Evolutionary conservation across 1,139 yeast genomes (phyloP), one percentile per base, ranked within the genome.

Genomic region (Candida neerlandica): DNA sequence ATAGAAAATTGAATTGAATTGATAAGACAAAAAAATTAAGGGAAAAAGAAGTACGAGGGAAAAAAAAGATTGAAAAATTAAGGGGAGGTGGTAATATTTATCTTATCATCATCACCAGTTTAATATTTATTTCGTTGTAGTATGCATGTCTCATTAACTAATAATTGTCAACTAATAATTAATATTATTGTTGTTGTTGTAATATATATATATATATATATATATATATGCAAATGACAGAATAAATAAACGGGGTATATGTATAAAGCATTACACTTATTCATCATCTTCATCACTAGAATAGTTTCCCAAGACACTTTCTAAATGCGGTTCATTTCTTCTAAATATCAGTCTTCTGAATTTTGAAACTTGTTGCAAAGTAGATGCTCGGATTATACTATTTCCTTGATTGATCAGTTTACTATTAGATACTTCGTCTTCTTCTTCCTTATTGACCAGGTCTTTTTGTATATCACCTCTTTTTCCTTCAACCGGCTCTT

Each of bases 231-330:
- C 11, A 29, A 29, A 29, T 11, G 9, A n/a, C 14, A n/a, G 14
- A 29, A 29, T 29, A n/a, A 29, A 23, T 23, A 23, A 23, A 14
- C 9, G 34, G 4, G 34, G 34, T 27, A n/a, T n/a, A n/a, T n/a
- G 27, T 23, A 23, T 2, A 2, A 10, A 10, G 2, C 7, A 23
- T 23, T 23, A 23, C 27, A n/a, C n/a, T n/a, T 30, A 52, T 38
- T 52, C 53, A 33, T 55, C 61, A 26, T 66, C 70, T 16, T 66
- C 70, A 43, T 65, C 69, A 52, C 69, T 65, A 19, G 66, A 60
- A 43, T 65, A 65, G 4, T 55, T 64, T 26, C 55, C 58, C 15
- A 52, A 49, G 16, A 48, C 50, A 34, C 47, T 48, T 26, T 52
- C 49, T 34, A 55, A 43, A 27, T 29, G 32, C 2, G 53, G 48